Conservation (phyloP, 2,329 filamentous ascomycete genomes). For the Rhynchosporium secalis region DNA sequence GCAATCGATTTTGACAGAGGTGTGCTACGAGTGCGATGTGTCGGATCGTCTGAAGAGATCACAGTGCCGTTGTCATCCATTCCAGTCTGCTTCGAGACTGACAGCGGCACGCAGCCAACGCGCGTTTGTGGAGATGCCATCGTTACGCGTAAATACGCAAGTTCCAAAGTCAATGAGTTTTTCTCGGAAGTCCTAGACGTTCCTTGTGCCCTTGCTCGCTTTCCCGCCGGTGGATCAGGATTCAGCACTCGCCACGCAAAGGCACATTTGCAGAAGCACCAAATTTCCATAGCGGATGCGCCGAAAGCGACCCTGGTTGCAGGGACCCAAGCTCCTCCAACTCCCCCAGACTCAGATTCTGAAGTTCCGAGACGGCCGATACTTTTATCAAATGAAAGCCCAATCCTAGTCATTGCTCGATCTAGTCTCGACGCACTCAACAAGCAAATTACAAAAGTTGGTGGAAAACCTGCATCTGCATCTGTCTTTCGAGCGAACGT, state of each 20-base stretch:
- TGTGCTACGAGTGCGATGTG: constrained; percentile 60
- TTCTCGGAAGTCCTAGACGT: constrained; percentile 75
- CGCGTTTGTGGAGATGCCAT: constrained; percentile 84
- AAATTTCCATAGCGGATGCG: constrained; percentile 36
- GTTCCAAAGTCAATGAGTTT: constrained; percentile 66
- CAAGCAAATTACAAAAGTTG: constrained; percentile 61
- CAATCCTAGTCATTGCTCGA: constrained; percentile 80
- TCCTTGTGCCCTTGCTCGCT: constrained; percentile 80
- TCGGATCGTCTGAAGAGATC: constrained; percentile 46
- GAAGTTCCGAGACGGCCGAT: constrained; percentile 56
- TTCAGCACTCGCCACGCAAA: constrained; percentile 69
- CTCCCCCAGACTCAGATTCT: constrained; percentile 58
- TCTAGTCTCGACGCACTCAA: constrained; percentile 81
- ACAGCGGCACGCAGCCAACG: constrained; percentile 50
- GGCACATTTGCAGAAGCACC: constrained; percentile 63
- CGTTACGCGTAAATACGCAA: constrained; percentile 68
- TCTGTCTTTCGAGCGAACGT: constrained; percentile 89
- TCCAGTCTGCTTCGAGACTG: constrained; percentile 53
- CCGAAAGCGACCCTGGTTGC: constrained; percentile 44
- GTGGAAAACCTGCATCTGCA: constrained; percentile 64
- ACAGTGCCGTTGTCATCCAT: constrained; percentile 67
- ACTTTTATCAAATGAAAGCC: constrained; percentile 87
- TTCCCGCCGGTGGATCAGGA: constrained; percentile 66
- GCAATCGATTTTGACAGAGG: constrained; percentile 68
- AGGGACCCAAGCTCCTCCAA: constrained; percentile 55